Conservation (phyloP, 345 rosid genomes). For the Melaleuca alternifolia region DNA sequence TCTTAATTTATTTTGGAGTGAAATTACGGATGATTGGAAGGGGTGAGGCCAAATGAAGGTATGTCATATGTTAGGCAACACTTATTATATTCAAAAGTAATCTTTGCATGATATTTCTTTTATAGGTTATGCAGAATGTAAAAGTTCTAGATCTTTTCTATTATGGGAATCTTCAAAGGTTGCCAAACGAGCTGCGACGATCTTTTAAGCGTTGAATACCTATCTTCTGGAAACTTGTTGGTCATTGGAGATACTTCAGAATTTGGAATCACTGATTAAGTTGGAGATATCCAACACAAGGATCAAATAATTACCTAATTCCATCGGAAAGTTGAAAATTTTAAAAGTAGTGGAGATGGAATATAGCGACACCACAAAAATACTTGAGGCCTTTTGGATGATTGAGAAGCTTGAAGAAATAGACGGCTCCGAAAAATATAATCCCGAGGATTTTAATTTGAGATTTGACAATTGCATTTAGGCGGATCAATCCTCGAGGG, state of each 20-base stretch:
- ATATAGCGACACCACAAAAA: rapidly evolving
- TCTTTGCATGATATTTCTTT: too few relatives aligned
- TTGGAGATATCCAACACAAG: not conserved
- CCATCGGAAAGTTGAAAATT: too few relatives aligned
- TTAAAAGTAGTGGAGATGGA: rapidly evolving
- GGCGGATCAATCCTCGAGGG: too few relatives aligned
- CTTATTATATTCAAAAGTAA: too few relatives aligned
- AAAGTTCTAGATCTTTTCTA: not conserved
- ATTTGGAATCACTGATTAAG: not conserved
- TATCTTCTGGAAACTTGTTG: not conserved
- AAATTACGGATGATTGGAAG: not conserved
- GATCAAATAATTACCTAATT: not conserved
- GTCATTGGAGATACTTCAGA: not conserved
- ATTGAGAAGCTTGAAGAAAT: not conserved
- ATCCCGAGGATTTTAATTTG: not conserved
- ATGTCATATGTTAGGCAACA: not conserved
- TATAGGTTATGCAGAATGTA: not conserved
- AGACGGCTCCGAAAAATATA: not conserved
- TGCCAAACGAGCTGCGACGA: not conserved
- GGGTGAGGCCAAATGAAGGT: not conserved
- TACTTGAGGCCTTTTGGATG: rapidly evolving
- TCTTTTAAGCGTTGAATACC: not conserved
- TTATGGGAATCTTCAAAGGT: not conserved
- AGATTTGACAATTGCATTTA: not conserved
- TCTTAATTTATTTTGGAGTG: not conserved